Base-by-base conservation (phyloP, 176 grass and related monocot species). In the Pharus latifolius region DNA sequence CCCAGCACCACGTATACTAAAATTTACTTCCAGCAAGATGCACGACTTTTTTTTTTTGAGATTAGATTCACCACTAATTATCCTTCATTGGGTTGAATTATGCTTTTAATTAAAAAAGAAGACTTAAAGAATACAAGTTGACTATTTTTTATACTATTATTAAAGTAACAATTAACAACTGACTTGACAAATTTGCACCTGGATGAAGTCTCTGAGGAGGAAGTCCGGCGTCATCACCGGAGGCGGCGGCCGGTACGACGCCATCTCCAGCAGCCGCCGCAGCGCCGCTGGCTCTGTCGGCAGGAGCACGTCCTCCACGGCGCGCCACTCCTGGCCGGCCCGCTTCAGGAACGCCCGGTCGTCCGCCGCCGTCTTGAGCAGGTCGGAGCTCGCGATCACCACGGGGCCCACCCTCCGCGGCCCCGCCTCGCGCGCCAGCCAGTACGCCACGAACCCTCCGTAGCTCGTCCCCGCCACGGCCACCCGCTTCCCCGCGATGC, bases 341-440 rank as follows among this genome's bases (percentile, higher is more conserved):
- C 89, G 73, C 56, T 74, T 67, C 24, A 60, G 27, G 17, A 92
- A 72, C 10, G 33, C 81, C 24, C 56, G 28, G 46, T 83, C 78
- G 45, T 92, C 85, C 3, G 31, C 85, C 34, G 65, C 66, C 20
- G 72, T 75, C 67, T 92, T 92, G 38, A 92, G 78, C 63, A 92
- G 17, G 57, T 92, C 64, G 43, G 85, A 92, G 73, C 89, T 92
- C 5, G 85, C 89, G 67, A 88, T 85, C 56, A 92, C 89, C 67
- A 92, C 78, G 38, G 75, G 77, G 14, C 51, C 78, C 1, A 88
- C 81, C 37, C 74, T 63, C 41, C 11, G 55, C 0, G 56, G 2
- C 14, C 89, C 89, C 38, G 78, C 49, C 43, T 15, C n/a, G 42
- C 69, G 58, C 14, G 85, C 85, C 58, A 92, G 54, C 73, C 84